phyloP scores from a whole-genome alignment of 176 grass and related monocot species.

The Ensete ventricosum region DNA sequence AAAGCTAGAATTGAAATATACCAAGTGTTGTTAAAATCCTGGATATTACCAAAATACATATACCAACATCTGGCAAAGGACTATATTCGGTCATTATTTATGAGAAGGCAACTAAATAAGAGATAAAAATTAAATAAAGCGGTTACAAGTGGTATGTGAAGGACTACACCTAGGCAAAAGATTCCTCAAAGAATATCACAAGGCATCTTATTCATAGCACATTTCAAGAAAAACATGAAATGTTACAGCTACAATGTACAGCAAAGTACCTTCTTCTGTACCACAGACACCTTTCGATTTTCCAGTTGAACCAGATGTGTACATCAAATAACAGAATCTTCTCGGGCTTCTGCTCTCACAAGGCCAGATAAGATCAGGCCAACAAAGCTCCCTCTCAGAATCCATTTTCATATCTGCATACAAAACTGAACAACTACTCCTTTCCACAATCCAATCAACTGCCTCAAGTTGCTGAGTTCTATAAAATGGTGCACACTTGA shows the following conservation, averaged over 20 bases:
- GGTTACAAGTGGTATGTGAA: not conserved
- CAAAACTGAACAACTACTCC: slow-evolving; percentile 26
- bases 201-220: not conserved
- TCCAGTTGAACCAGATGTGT: slow-evolving; percentile 85
- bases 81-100: no score
- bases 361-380: slow-evolving; percentile 37
- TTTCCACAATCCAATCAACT: slow-evolving; percentile 8
- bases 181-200: not conserved
- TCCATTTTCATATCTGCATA: slow-evolving; percentile 22
- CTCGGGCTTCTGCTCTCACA: slow-evolving; percentile 23
- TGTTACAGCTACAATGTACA: not conserved
- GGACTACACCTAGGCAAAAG: not conserved
- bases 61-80: no score
- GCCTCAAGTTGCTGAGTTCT: not conserved
- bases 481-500: not conserved
- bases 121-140: not conserved
- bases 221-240: not conserved
- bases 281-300: slow-evolving; percentile 86
- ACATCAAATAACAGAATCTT: slow-evolving; percentile 79
- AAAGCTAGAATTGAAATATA: no score
- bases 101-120: no score
- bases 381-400: not conserved
- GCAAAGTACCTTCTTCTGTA: slow-evolving; percentile 50
- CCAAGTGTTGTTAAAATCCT: no score
- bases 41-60: no score